phyloP scores from a whole-genome alignment of 352 stramenopile species.

The Nothophytophthora sp. region DNA sequence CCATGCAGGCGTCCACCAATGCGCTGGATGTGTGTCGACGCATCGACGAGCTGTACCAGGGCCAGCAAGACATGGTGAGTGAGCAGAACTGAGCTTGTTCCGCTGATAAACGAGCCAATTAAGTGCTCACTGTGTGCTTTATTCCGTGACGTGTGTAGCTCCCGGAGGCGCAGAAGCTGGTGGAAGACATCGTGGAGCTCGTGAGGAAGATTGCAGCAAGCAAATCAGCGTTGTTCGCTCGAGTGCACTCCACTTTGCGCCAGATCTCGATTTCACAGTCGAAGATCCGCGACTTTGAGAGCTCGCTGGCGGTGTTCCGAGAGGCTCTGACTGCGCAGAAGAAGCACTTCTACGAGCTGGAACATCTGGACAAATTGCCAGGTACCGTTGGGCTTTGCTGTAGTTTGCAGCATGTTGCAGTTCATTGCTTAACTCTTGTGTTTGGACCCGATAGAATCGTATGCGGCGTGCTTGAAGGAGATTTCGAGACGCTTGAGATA shows the following conservation, averaged over 20 bases:
- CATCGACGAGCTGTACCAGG: constrained; percentile 77
- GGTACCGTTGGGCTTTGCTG: constrained; percentile 37
- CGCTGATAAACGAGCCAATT: neutral
- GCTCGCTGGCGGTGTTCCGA: constrained; percentile 79
- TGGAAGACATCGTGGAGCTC: constrained; percentile 56
- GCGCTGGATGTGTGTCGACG: constrained; percentile 82
- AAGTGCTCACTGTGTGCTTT: neutral
- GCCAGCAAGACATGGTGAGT: constrained; percentile 71
- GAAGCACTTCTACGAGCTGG: constrained; percentile 84
- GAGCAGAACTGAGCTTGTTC: neutral
- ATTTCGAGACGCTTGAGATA: constrained; percentile 76
- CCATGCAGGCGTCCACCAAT: constrained; percentile 80
- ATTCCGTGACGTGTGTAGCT: constrained; percentile 39
- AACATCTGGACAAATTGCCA: constrained; percentile 82
- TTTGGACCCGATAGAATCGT: constrained; percentile 51
- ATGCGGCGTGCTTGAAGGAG: constrained; percentile 76
- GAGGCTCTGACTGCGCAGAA: constrained; percentile 78
- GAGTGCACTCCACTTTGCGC: constrained; percentile 62
- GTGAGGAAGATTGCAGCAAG: constrained; percentile 58
- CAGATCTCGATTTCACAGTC: constrained; percentile 82
- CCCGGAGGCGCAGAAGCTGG: constrained; percentile 62
- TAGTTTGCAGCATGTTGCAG: neutral
- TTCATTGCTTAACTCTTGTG: neutral
- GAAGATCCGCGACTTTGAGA: constrained; percentile 90
- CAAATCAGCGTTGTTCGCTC: constrained; percentile 54